A percentile compares a stretch with the other conserved stretches of the same genome.
These are phyloP conservation scores for Ormosia semicastrata DNA, from an alignment of 306 rosid species.

Conservation along the genomic window DNA sequence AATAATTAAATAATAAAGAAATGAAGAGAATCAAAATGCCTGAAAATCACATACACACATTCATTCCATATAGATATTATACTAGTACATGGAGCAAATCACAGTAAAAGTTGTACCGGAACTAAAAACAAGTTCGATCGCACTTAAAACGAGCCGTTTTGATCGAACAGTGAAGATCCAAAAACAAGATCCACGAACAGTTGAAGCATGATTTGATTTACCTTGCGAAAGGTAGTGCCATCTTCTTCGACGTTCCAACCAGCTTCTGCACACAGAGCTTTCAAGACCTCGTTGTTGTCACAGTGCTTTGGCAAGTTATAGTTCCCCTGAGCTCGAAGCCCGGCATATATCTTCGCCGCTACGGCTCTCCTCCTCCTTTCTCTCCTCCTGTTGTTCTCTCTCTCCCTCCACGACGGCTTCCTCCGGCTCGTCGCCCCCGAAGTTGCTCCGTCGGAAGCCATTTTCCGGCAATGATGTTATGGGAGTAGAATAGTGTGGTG, in stretches of 20 bases:
- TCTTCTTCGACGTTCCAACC: conserved; percentile 94
- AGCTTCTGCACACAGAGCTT: conserved; percentile 81
- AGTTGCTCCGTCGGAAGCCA: conserved; percentile 87
- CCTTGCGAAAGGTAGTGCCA: conserved; percentile 90
- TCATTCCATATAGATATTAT: not conserved
- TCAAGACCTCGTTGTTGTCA: conserved; percentile 82
- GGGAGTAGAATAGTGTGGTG: not conserved
- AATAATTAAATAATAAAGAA: no score
- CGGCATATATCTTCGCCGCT: conserved; percentile 72
- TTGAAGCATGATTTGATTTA: not conserved
- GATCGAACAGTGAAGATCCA: not conserved
- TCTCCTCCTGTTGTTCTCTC: conserved; percentile 81
- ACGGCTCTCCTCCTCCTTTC: conserved; percentile 80
- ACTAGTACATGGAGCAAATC: not conserved
- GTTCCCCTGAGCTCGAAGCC: conserved; percentile 85
- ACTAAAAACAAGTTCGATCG: conserved; percentile 8
- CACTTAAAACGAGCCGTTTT: not conserved
- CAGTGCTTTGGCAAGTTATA: conserved; percentile 83
- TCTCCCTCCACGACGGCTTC: conserved; percentile 92
- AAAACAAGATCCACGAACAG: not conserved
- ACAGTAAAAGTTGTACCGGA: not conserved
- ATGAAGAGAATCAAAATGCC: not conserved
- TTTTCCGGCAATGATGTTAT: conserved; percentile 33
- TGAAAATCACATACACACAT: not conserved
- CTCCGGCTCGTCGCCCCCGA: conserved; percentile 59